phyloP scores from a whole-genome alignment of 371 early-diverging fungal genomes.

The Mucor saturninus region DNA sequence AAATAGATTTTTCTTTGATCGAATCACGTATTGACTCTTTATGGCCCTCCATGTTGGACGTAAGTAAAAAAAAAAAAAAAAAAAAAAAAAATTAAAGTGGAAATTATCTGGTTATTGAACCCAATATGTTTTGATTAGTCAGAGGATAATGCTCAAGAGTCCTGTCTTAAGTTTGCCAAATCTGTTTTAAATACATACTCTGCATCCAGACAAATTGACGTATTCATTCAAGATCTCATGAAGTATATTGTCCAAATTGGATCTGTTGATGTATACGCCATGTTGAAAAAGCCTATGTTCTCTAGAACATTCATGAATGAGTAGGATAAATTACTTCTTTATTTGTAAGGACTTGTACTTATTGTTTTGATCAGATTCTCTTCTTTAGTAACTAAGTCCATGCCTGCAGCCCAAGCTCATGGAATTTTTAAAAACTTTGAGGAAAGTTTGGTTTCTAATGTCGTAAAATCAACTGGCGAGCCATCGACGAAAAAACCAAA shows the following conservation, averaged over 20 bases:
- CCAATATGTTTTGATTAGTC: conserved; percentile 24
- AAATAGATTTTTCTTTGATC: conserved; percentile 46
- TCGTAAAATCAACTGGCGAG: conserved; percentile 15
- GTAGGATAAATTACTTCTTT: conserved; percentile 32
- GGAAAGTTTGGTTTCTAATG: conserved; percentile 22
- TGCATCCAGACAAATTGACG: conserved; percentile 59
- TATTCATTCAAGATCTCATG: conserved; percentile 47
- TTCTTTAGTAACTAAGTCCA: conserved; percentile 34
- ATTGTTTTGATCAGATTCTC: conserved; percentile 30
- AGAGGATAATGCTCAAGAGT: conserved; percentile 23
- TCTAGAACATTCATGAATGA: conserved; percentile 43
- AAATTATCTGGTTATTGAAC: not conserved
- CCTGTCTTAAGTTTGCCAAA: conserved; percentile 31
- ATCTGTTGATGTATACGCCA: conserved; percentile 19
- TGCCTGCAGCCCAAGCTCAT: conserved; percentile 53
- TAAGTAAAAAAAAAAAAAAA: conserved; percentile 18
- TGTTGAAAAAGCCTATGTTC: conserved; percentile 50
- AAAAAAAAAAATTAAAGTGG: no score
- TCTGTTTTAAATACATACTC: conserved; percentile 45
- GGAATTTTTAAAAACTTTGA: conserved; percentile 48
- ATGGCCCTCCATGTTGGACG: conserved; percentile 47
- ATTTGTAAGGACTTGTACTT: not conserved
- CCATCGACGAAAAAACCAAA: conserved; percentile 45
- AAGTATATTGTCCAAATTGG: conserved; percentile 29
- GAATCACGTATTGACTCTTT: conserved; percentile 36